Conservation (phyloP, 768 basidiomycete species). For the Clavulina sp. region DNA sequence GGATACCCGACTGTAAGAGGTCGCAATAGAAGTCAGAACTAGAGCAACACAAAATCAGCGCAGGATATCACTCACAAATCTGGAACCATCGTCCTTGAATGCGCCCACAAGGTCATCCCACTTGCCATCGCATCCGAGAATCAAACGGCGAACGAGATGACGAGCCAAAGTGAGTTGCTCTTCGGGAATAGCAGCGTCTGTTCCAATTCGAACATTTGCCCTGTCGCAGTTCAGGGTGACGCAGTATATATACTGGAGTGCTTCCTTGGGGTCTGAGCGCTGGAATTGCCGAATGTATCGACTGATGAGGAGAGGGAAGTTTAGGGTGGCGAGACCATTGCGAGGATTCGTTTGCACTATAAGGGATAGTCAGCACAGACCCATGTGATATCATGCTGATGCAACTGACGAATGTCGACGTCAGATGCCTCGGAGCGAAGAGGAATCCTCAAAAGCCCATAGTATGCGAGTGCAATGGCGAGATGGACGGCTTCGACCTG, state of each 20-base stretch:
- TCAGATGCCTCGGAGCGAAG: slow-evolving; percentile 68
- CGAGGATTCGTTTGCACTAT: slow-evolving; percentile 48
- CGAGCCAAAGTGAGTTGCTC: slow-evolving; percentile 71
- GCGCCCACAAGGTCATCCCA: slow-evolving; percentile 96
- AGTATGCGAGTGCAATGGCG: slow-evolving; percentile 80
- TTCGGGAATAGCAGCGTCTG: slow-evolving; percentile 44
- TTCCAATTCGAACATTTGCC: background rate
- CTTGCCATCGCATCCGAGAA: slow-evolving; percentile 60
- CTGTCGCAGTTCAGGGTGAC: slow-evolving; percentile 60
- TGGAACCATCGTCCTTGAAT: slow-evolving; percentile 74
- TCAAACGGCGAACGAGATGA: slow-evolving; percentile 62
- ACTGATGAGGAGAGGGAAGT: slow-evolving; percentile 73
- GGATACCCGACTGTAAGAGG: slow-evolving; percentile 52
- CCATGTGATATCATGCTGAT: background rate
- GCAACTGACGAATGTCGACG: slow-evolving; percentile 53
- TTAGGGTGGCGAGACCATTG: slow-evolving; percentile 51
- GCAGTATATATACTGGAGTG: slow-evolving; percentile 86
- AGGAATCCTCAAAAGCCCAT: slow-evolving; percentile 77
- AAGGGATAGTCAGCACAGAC: background rate
- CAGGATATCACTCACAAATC: slow-evolving; percentile 43
- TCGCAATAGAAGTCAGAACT: background rate
- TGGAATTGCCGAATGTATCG: slow-evolving; percentile 87
- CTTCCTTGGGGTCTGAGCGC: slow-evolving; percentile 83
- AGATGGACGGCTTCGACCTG: slow-evolving; percentile 91
- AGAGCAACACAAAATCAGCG: background rate